A percentile compares a stretch with the other conserved stretches of the same genome.
Conservation (phyloP, 108 stramenopile species). For the Asterionellopsis glacialis region DNA sequence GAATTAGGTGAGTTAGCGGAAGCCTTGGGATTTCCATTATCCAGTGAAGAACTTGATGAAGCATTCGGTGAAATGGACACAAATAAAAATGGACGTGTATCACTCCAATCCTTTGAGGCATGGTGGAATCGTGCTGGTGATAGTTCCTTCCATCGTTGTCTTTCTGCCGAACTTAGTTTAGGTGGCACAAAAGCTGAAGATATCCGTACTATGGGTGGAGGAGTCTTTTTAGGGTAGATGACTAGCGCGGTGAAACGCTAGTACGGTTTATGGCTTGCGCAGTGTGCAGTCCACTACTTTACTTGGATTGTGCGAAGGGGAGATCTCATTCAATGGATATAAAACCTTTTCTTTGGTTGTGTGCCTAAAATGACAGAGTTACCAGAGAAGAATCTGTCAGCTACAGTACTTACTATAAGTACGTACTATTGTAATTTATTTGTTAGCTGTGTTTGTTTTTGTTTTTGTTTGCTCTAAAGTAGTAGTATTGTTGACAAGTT, state of each 20-base stretch:
- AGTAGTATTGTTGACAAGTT: background rate
- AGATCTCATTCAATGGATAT: too few species aligned
- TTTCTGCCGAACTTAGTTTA: slow-evolving; percentile 41
- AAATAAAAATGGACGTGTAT: slow-evolving; percentile 38
- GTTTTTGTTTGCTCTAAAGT: background rate
- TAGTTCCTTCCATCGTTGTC: background rate
- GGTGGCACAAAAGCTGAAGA: background rate
- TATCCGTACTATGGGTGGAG: background rate
- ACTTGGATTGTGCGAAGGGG: too few species aligned
- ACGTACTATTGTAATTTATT: too few species aligned
- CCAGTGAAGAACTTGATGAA: slow-evolving; percentile 26
- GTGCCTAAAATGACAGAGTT: too few species aligned
- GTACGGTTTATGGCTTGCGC: too few species aligned
- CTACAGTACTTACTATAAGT: too few species aligned
- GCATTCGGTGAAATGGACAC: slow-evolving; percentile 46
- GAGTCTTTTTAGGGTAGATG: slow-evolving; percentile 3
- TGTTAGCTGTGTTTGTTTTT: too few species aligned
- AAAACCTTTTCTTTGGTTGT: too few species aligned
- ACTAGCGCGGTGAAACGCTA: too few species aligned
- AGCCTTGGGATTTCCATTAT: slow-evolving; percentile 30
- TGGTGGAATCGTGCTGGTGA: slow-evolving; percentile 46
- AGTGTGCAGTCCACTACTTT: too few species aligned
- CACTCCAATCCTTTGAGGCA: slow-evolving; percentile 39
- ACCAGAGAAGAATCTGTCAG: too few species aligned
- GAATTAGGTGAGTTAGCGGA: slow-evolving; percentile 26